Evolutionary conservation across 2,329 filamentous ascomycete genomes (phyloP), one percentile per base, ranked within the genome.

Genomic region (Diaporthe caulivora): DNA sequence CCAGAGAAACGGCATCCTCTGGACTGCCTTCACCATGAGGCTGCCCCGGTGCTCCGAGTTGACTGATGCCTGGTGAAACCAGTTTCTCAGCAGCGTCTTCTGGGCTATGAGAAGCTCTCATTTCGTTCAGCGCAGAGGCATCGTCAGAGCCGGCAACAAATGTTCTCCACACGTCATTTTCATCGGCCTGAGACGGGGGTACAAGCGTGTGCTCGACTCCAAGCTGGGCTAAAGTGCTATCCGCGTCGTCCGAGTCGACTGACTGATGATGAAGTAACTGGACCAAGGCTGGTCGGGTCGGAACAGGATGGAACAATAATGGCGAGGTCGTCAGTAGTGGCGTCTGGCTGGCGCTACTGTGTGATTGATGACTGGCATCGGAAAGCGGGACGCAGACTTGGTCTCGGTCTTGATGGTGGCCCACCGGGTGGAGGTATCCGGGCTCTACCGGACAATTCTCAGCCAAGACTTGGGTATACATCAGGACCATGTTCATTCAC

Each of bases 101-200:
- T 29, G n/a, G 29, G 31, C 26, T 21, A n/a, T 47, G 47, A 62
- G 47, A 68, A 47, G 21, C 9, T 31, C 15, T 65, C 44, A 13
- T 51, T 5, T 18, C 69, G 65, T 24, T 65, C 9, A 34, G 49
- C 37, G 44, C 55, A 75, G 62, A 72, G 72, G 24, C 72, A 54
- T 37, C 75, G 53, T 18, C 73, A 64, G 44, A 54, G 51, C 31
- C 57, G n/a, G 62, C 68, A n/a, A 80, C 72, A 64, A 78, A 80
- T 0, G 29, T 69, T 37, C 73, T 77, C 79, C 79, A 81, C 10
- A n/a, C 70, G n/a, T 69, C 57, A 34, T 81, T 81, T 34, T 78
- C 75, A n/a, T 70, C 69, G 44, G 74, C 74, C 49, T 78, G 74
- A 11, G 78, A 78, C 5, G 72, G n/a, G 9, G 78, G 71, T 2